Evolutionary conservation across 2,329 filamentous ascomycete genomes (phyloP).

Genomic region (Aspergillus phoenicis): DNA sequence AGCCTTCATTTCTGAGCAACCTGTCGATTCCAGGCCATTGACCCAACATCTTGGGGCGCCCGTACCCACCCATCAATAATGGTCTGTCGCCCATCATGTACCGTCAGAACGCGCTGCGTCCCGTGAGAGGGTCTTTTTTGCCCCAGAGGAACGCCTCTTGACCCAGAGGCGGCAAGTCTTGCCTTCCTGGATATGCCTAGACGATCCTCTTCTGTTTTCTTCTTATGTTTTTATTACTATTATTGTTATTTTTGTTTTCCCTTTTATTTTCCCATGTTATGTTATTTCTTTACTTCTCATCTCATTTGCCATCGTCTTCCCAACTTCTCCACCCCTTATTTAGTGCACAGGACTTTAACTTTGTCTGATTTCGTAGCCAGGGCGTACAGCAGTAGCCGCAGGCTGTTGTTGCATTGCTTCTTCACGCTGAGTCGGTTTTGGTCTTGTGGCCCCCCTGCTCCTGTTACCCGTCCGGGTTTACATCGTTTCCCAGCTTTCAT

Average conservation of each 20-base stretch:
- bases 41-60: constrained; percentile 27
- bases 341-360: constrained; percentile 5
- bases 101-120: constrained; percentile 21
- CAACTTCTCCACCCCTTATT: not conserved
- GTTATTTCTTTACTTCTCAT: constrained; percentile 9
- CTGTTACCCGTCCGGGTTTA: constrained; percentile 18
- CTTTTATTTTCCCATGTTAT: not conserved
- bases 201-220: not conserved
- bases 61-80: constrained; percentile 24
- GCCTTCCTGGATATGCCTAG: constrained; percentile 1
- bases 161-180: constrained; percentile 17
- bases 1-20: constrained; percentile 19
- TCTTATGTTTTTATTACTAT: not conserved
- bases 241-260: not conserved
- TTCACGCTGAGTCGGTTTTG: constrained; percentile 18
- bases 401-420: constrained; percentile 26
- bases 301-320: not conserved
- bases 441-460: constrained; percentile 20
- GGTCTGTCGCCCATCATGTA: constrained; percentile 19
- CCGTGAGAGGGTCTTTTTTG: constrained; percentile 18
- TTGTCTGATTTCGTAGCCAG: constrained; percentile 18
- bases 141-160: constrained; percentile 14
- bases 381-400: constrained; percentile 29
- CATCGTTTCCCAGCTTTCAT: constrained; percentile 19
- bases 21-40: constrained; percentile 21